A percentile compares a stretch with the other conserved stretches of the same genome.
Evolutionary conservation across 2,329 filamentous ascomycete species (phyloP).

Genomic region (Thelonectria olida): DNA sequence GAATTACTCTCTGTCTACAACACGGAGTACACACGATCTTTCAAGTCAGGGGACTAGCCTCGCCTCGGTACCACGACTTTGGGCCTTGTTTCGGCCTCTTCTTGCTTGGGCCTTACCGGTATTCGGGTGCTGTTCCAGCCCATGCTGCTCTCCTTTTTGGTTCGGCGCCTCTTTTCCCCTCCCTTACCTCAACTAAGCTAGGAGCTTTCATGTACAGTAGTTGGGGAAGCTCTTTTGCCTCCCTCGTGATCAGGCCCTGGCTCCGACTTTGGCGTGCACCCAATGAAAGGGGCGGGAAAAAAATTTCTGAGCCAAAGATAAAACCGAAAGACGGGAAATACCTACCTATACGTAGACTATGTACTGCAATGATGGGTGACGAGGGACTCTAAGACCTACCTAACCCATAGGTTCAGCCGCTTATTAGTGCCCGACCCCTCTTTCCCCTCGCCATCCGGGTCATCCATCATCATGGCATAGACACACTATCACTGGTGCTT

Average conservation of each 20-base stretch:
- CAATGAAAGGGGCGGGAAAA: constrained; percentile 10
- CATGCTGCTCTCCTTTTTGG: constrained; percentile 8
- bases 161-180: constrained; percentile 11
- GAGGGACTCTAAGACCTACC: constrained; percentile 4
- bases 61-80: constrained; percentile 6
- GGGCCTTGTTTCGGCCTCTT: constrained; percentile 4
- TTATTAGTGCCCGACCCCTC: constrained; percentile 19
- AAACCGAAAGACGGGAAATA: constrained; percentile 1
- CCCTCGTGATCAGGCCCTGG: constrained; percentile 15
- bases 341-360: background rate
- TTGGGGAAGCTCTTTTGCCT: constrained; percentile 20
- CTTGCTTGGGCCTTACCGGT: constrained; percentile 2
- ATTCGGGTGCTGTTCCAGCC: constrained; percentile 4
- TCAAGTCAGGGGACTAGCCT: constrained; percentile 3
- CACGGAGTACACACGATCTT: background rate
- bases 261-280: constrained; percentile 4
- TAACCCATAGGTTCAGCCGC: constrained; percentile 16
- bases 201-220: constrained; percentile 16
- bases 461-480: constrained; percentile 8
- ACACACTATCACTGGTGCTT: constrained; percentile 14
- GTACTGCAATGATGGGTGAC: background rate
- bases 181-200: constrained; percentile 19
- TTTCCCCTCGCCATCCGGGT: background rate
- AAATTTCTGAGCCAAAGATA: constrained; percentile 1
- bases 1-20: background rate